Percentiles rank a stretch among this genome's conserved stretches.
These are phyloP conservation scores for Boletus semigastroideus DNA, from an alignment of 1,284 basidiomycete genomes.

Conservation along the genomic window DNA sequence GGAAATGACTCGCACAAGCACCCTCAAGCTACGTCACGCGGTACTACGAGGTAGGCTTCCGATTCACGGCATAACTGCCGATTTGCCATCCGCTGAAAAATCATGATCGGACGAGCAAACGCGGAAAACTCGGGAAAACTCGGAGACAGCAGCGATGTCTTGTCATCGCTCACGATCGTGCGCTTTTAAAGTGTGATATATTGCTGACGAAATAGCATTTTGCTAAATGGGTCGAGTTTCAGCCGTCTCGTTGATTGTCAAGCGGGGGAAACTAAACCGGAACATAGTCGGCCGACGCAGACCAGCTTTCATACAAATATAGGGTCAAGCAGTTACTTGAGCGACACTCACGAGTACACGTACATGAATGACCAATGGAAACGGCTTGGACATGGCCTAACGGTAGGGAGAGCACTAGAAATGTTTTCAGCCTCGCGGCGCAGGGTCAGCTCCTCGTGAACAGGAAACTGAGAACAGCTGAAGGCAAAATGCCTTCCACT, in stretches of 20 bases:
- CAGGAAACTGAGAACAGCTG: neutral
- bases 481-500: neutral
- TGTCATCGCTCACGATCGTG: neutral
- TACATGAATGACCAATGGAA: neutral
- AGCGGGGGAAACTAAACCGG: neutral
- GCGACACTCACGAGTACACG: neutral
- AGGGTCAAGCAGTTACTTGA: neutral
- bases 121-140: neutral
- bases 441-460: neutral
- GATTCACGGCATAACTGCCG: neutral
- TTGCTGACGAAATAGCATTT: neutral
- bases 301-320: neutral
- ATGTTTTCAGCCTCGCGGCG: constrained; percentile 17
- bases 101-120: neutral
- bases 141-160: neutral
- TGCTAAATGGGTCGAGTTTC: too few species aligned
- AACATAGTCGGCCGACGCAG: neutral
- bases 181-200: neutral
- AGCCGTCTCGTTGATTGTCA: neutral
- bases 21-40: neutral
- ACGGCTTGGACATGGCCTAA: neutral
- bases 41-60: neutral
- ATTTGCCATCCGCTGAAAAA: neutral
- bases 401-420: neutral
- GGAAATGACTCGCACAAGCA: neutral